phyloP scores from a whole-genome alignment of 495 filamentous ascomycete genomes.

The Trichocladium uniseriatum region DNA sequence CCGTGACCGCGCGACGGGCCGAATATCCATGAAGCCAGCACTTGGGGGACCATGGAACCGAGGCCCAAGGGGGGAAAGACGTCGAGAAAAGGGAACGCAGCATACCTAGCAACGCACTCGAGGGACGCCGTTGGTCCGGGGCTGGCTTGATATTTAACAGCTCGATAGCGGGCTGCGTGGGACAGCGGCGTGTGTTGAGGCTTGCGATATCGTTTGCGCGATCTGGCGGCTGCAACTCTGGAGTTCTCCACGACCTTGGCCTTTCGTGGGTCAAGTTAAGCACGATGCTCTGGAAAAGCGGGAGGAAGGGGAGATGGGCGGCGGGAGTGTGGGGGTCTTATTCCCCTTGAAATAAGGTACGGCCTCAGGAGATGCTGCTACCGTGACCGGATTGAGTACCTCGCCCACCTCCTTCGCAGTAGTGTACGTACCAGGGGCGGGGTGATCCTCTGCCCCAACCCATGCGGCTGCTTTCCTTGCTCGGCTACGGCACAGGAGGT shows the following conservation, averaged over 20 bases:
- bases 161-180: not conserved
- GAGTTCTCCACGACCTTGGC: slow-evolving; percentile 21
- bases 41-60: too few species aligned
- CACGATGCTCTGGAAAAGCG: slow-evolving; percentile 20
- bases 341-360: slow-evolving; percentile 5
- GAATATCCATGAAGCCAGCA: too few species aligned
- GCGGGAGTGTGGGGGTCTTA: slow-evolving; percentile 29
- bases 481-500: not conserved
- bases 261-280: slow-evolving; percentile 13
- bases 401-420: not conserved
- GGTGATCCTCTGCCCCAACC: not conserved
- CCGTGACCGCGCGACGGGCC: too few species aligned
- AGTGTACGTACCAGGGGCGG: not conserved
- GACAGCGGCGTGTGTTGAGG: not conserved
- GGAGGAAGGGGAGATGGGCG: slow-evolving; percentile 17
- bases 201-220: slow-evolving; percentile 3
- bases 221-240: slow-evolving; percentile 8
- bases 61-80: not conserved
- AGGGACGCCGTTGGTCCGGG: not conserved
- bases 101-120: not conserved
- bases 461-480: not conserved
- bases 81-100: not conserved
- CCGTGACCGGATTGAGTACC: slow-evolving; percentile 11
- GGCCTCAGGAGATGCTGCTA: slow-evolving; percentile 10
- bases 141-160: not conserved